Conservation (phyloP, 179 eudicot species). For the Beta macrorhiza region DNA sequence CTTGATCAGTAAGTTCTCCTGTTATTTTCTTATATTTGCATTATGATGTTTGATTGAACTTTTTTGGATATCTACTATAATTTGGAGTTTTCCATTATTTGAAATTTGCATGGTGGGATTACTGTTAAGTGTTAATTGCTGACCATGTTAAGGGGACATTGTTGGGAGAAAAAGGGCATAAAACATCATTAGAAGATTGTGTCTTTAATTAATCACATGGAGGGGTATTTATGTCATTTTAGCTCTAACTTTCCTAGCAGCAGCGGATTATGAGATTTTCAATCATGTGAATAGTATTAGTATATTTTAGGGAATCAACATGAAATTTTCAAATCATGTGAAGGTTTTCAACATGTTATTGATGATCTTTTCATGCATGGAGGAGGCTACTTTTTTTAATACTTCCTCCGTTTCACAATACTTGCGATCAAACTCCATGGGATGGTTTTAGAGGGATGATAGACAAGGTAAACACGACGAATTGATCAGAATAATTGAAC, state of each 20-base stretch:
- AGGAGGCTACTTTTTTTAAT: neutral
- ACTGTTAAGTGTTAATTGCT: constrained; percentile 2
- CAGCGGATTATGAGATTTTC: too few relatives aligned
- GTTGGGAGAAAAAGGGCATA: neutral
- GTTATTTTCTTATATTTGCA: neutral
- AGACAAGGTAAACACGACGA: too few relatives aligned
- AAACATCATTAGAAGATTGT: neutral
- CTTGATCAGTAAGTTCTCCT: constrained; percentile 64
- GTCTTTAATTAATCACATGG: neutral
- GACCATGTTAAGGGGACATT: neutral
- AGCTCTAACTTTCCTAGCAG: too few relatives aligned
- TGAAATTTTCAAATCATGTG: neutral
- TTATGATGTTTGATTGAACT: neutral
- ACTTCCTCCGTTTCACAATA: too few relatives aligned
- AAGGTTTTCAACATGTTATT: neutral
- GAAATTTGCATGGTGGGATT: constrained; percentile 24
- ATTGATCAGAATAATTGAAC: too few relatives aligned
- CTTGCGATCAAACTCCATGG: too few relatives aligned
- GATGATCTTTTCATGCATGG: constrained; percentile 6
- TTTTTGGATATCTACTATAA: neutral
- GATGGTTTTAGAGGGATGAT: too few relatives aligned
- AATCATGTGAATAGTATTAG: neutral
- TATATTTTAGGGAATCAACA: neutral
- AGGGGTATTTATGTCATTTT: constrained; percentile 7
- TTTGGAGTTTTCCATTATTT: neutral